Percentiles rank a stretch among this genome's conserved stretches.
phyloP scores from a whole-genome alignment of 2,329 filamentous ascomycete species.

The Aspergillaceae sp. region DNA sequence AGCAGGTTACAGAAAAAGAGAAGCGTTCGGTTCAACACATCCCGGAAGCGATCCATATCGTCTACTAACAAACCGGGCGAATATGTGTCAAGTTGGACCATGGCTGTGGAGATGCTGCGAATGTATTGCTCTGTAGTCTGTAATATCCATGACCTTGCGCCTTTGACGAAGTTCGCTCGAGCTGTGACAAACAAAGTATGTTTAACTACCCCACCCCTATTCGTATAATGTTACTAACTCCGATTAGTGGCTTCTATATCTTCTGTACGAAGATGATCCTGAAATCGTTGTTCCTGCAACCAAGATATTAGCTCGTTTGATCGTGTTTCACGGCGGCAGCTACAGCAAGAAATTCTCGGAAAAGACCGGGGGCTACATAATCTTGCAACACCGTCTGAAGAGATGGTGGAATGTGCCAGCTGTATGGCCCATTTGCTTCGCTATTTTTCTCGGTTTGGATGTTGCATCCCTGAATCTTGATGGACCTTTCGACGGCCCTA shows the following conservation, averaged over 20 bases:
- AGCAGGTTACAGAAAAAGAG: conserved; percentile 39
- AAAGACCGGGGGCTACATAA: conserved; percentile 79
- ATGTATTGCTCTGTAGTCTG: conserved; percentile 74
- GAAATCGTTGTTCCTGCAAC: conserved; percentile 72
- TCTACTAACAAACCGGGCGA: conserved; percentile 26
- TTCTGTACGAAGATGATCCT: conserved; percentile 77
- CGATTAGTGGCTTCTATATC: conserved; percentile 74
- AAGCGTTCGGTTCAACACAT: conserved; percentile 30
- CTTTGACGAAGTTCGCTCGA: conserved; percentile 79
- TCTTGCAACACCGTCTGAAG: conserved; percentile 73
- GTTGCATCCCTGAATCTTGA: conserved; percentile 66
- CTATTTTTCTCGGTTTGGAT: conserved; percentile 78
- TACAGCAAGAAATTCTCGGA: conserved; percentile 80
- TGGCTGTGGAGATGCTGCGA: conserved; percentile 65
- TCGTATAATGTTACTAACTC: conserved; percentile 3
- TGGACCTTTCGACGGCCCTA: conserved; percentile 63
- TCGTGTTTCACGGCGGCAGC: conserved; percentile 69
- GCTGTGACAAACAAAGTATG: conserved; percentile 89
- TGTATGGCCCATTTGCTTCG: conserved; percentile 81
- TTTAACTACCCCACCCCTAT: conserved; percentile 3
- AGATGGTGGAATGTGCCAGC: conserved; percentile 81
- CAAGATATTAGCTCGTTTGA: conserved; percentile 72
- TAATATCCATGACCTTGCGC: conserved; percentile 56
- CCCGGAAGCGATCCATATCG: conserved; percentile 19
- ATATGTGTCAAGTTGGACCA: conserved; percentile 52